A percentile compares a stretch with the other conserved stretches of the same genome.
Conservation (phyloP, 2,329 filamentous ascomycete genomes). For the Venturia asperata region DNA sequence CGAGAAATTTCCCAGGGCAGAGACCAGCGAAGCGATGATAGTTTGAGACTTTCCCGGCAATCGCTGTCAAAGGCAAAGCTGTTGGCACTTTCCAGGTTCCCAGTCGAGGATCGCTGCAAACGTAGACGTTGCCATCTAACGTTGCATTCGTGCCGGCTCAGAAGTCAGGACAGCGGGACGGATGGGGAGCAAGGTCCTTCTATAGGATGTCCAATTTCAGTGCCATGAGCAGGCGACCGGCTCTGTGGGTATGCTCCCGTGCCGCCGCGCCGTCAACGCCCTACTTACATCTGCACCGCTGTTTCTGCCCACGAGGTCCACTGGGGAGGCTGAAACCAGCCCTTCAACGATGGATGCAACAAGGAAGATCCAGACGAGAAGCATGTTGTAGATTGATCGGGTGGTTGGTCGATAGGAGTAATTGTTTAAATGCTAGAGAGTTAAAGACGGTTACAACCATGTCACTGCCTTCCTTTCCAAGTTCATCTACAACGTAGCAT, state of each 20-base stretch:
- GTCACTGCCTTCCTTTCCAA: neutral
- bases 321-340: neutral
- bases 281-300: neutral
- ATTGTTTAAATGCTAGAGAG: neutral
- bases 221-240: neutral
- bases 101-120: slow-evolving; percentile 26
- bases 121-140: slow-evolving; percentile 16
- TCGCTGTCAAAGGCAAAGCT: slow-evolving; percentile 29
- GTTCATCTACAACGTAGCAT: neutral
- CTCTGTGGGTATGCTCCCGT: neutral
- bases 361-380: neutral
- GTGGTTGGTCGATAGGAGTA: neutral
- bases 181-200: neutral
- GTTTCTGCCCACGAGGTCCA: neutral
- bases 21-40: slow-evolving; percentile 37
- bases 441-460: no score
- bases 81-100: slow-evolving; percentile 32
- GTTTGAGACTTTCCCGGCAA: slow-evolving; percentile 27
- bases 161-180: slow-evolving; percentile 18
- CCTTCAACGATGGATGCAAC: neutral
- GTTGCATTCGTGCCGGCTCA: slow-evolving; percentile 21
- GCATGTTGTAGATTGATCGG: neutral
- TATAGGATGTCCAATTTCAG: neutral
- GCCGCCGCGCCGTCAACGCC: neutral
- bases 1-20: slow-evolving; percentile 38